These are phyloP conservation scores for Xerocomellus intermedius DNA, from an alignment of 768 basidiomycete species.

Conservation along the genomic window DNA sequence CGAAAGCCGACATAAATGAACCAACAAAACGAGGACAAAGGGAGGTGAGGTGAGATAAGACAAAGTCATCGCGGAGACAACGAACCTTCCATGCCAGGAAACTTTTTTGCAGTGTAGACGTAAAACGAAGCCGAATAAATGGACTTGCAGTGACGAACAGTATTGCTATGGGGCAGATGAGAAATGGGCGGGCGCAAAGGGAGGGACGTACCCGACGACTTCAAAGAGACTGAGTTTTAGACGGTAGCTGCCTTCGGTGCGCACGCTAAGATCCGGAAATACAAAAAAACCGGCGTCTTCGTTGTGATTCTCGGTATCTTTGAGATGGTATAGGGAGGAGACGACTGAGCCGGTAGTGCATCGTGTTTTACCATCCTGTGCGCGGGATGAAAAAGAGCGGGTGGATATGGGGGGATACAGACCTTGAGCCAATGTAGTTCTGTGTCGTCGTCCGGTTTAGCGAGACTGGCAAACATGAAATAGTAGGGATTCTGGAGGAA, in stretches of 20 bases:
- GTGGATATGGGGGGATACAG: not conserved
- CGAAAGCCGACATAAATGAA: conserved; percentile 16
- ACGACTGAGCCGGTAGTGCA: conserved; percentile 92
- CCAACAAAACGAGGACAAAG: conserved; percentile 12
- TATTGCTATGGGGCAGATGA: conserved; percentile 48
- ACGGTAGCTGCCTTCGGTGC: conserved; percentile 87
- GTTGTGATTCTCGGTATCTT: conserved; percentile 61
- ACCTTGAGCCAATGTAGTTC: conserved; percentile 88
- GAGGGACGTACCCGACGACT: conserved; percentile 74
- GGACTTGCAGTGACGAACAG: conserved; percentile 87
- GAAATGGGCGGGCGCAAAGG: not conserved
- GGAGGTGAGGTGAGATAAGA: conserved; percentile 22
- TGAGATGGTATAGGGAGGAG: conserved; percentile 87
- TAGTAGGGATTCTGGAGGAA: conserved; percentile 92
- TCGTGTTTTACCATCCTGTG: conserved; percentile 82
- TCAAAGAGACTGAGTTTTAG: conserved; percentile 78
- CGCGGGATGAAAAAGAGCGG: not conserved
- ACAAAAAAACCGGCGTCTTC: conserved; percentile 92
- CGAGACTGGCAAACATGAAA: conserved; percentile 92
- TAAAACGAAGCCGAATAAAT: conserved; percentile 89
- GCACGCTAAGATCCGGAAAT: conserved; percentile 90
- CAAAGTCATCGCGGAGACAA: conserved; percentile 4
- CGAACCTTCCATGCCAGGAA: conserved; percentile 93
- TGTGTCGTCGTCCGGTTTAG: conserved; percentile 84
- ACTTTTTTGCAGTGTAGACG: conserved; percentile 95